Conservation (phyloP, 345 rosid species). For the Lepidium didymum region DNA sequence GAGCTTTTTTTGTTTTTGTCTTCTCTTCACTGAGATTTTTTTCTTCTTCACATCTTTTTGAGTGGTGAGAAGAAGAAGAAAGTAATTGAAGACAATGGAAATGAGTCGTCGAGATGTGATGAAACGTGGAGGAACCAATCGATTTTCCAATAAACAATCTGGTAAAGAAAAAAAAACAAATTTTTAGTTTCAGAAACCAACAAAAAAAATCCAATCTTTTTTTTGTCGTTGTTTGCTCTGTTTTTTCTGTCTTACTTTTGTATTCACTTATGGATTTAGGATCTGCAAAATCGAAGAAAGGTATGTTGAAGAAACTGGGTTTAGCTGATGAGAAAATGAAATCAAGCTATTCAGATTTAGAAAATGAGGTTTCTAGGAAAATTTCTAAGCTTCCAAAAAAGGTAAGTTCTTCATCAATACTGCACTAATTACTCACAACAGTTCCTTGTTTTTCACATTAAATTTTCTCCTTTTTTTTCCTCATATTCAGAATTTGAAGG, state of each 20-base stretch:
- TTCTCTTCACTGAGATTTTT: too few relatives aligned
- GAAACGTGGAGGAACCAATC: constrained; percentile 54
- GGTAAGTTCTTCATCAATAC: constrained; percentile 29
- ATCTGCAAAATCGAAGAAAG: constrained; percentile 52
- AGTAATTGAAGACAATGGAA: constrained; percentile 48
- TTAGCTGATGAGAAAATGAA: constrained; percentile 29
- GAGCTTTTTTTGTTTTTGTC: not conserved
- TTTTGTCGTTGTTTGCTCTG: not conserved
- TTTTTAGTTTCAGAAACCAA: constrained; percentile 19
- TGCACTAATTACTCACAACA: not conserved
- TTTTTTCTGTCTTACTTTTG: not conserved
- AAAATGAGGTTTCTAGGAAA: constrained; percentile 25
- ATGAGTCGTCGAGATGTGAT: constrained; percentile 47
- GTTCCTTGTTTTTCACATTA: not conserved
- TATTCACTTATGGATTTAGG: constrained; percentile 19
- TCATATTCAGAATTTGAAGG: constrained; percentile 37
- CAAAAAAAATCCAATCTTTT: constrained; percentile 21
- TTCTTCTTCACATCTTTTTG: not conserved
- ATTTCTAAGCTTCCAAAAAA: constrained; percentile 48
- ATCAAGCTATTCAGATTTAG: constrained; percentile 28
- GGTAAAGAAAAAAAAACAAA: constrained; percentile 18
- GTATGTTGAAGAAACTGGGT: constrained; percentile 45
- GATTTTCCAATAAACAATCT: constrained; percentile 45
- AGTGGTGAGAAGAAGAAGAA: constrained; percentile 14
- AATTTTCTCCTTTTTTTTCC: not conserved